These are phyloP conservation scores for Trebouxia gelatinosa DNA, from an alignment of 163 green algal species.

Conservation along the genomic window DNA sequence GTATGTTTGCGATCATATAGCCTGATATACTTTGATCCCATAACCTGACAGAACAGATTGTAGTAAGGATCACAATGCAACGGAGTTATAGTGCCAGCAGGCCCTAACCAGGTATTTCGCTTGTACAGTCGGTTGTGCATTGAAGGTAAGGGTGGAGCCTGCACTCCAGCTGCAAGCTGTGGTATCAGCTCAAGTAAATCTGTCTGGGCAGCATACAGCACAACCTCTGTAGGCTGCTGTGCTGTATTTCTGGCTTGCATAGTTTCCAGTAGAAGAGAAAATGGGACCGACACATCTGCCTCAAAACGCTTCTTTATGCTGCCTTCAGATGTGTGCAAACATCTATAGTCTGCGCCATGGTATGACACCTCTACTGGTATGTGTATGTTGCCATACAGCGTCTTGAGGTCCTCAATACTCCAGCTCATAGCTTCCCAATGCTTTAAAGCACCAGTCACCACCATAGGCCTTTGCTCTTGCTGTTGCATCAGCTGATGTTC, in stretches of 20 bases:
- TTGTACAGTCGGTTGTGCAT: conserved; percentile 22
- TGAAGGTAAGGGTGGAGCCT: neutral
- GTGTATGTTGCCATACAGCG: neutral
- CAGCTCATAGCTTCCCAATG: neutral
- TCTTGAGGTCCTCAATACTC: neutral
- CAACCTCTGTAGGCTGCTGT: neutral
- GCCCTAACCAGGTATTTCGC: conserved; percentile 35
- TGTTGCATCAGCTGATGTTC: conserved; percentile 9
- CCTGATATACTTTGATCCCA: conserved; percentile 25
- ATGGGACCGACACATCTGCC: conserved; percentile 7
- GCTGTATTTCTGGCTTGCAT: neutral
- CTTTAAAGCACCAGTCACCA: conserved; percentile 23
- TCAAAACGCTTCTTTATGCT: neutral
- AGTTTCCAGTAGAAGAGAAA: neutral
- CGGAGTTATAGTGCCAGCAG: conserved; percentile 29
- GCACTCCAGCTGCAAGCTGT: conserved; percentile 1
- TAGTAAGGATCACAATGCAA: conserved; percentile 38
- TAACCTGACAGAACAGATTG: conserved; percentile 38
- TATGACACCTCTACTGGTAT: conserved; percentile 10
- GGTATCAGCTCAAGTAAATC: conserved; percentile 25
- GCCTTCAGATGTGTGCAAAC: neutral
- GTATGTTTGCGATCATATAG: conserved; percentile 15
- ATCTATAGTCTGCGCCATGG: conserved; percentile 13
- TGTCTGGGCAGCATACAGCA: conserved; percentile 34
- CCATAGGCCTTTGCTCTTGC: neutral